Evolutionary conservation across 2,329 filamentous ascomycete genomes (phyloP).

Genomic region (Ascochyta rabiei): DNA sequence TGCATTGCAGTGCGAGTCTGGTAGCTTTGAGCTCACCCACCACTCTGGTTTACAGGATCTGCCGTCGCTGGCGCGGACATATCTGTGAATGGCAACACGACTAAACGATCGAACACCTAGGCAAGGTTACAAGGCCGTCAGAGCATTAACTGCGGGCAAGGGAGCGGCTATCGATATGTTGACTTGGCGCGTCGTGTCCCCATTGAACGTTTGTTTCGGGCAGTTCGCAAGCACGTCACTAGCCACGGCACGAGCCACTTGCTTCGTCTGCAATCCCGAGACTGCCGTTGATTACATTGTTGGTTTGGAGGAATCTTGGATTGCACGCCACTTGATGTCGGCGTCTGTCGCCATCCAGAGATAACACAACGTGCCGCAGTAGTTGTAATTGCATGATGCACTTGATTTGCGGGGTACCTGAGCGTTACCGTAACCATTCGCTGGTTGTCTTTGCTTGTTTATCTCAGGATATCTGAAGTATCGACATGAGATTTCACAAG

Average conservation of each 20-base stretch:
- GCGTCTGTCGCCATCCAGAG: not conserved
- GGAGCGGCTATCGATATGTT: conserved; percentile 34
- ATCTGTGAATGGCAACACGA: conserved; percentile 7
- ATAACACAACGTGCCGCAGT: not conserved
- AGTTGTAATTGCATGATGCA: conserved; percentile 4
- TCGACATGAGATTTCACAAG: conserved; percentile 23
- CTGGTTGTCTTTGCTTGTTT: not conserved
- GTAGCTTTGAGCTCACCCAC: conserved; percentile 42
- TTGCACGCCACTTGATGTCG: not conserved
- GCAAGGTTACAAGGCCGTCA: conserved; percentile 15
- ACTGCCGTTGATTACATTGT: not conserved
- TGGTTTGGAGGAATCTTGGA: not conserved
- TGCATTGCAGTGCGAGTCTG: conserved; percentile 16
- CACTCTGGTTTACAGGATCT: conserved; percentile 42
- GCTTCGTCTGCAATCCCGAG: conserved; percentile 3
- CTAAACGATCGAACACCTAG: not conserved
- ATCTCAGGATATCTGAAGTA: not conserved
- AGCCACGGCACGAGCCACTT: conserved; percentile 32
- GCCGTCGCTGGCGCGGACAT: conserved; percentile 40
- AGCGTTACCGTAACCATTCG: not conserved
- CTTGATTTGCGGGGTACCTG: conserved; percentile 12
- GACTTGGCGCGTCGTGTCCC: conserved; percentile 48
- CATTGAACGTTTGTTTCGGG: conserved; percentile 27
- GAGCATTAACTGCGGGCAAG: conserved; percentile 23
- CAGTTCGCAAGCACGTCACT: conserved; percentile 32